A percentile compares a stretch with the other conserved stretches of the same genome.
phyloP scores from a whole-genome alignment of 345 rosid species.

The Raphanus sativus region DNA sequence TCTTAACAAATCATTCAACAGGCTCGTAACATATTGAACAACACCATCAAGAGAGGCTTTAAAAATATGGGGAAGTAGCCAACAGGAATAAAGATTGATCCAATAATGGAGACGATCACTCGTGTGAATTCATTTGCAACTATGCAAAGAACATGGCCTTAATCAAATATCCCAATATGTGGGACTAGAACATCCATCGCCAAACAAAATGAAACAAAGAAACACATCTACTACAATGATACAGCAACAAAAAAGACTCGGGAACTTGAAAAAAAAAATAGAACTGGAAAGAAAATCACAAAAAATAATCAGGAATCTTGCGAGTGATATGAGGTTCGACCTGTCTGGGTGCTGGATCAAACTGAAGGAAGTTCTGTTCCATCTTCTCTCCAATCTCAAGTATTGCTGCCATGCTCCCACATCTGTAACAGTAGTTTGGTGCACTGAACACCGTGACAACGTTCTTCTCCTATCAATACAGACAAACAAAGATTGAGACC shows the following conservation, averaged over 20 bases:
- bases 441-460: constrained; percentile 45
- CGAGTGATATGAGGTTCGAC: constrained; percentile 43
- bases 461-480: constrained; percentile 35
- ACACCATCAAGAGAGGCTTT: too few species aligned
- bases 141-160: neutral
- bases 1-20: too few species aligned
- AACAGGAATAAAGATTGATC: neutral
- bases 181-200: neutral
- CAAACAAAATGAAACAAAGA: neutral
- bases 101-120: neutral
- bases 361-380: constrained; percentile 44
- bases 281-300: constrained; percentile 35
- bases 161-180: neutral
- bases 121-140: neutral
- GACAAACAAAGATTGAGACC: constrained; percentile 12
- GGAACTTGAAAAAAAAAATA: neutral
- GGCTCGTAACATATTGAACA: too few species aligned
- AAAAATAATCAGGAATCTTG: constrained; percentile 44
- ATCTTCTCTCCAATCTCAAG: constrained; percentile 42
- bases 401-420: constrained; percentile 46
- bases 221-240: constrained; percentile 39
- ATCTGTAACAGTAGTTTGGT: constrained; percentile 45
- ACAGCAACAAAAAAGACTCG: constrained; percentile 36
- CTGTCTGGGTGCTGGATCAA: constrained; percentile 44
- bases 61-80: too few species aligned